Evolutionary conservation across 2,329 filamentous ascomycete species (phyloP).

Genomic region (Ascochyta viciae-villosae): DNA sequence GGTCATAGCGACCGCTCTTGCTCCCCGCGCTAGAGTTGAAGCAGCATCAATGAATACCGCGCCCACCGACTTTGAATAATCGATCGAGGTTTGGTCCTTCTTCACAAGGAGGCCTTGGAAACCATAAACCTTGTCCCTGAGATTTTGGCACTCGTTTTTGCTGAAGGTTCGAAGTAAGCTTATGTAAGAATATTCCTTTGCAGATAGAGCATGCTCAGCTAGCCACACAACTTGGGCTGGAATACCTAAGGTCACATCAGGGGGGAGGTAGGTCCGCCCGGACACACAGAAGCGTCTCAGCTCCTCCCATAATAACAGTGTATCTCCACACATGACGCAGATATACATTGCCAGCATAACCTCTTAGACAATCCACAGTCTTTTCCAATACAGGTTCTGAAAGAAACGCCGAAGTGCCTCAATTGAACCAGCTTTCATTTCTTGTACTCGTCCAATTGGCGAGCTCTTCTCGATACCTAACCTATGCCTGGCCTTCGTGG

Average conservation of each 20-base stretch:
- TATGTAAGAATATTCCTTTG: not conserved
- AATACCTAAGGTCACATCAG: too few relatives aligned
- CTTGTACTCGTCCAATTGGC: not conserved
- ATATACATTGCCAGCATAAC: not conserved
- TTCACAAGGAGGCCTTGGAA: not conserved
- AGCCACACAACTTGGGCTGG: not conserved
- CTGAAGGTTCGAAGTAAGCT: not conserved
- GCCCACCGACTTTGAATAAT: not conserved
- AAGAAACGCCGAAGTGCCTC: not conserved
- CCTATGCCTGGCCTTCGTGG: too few relatives aligned
- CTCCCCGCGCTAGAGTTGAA: too few relatives aligned
- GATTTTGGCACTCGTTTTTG: not conserved
- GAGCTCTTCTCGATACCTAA: not conserved
- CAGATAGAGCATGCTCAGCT: not conserved
- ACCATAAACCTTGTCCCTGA: not conserved
- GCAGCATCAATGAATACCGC: not conserved
- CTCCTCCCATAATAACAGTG: not conserved
- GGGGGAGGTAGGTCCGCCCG: too few relatives aligned
- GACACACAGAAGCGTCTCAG: not conserved
- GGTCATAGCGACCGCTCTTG: too few relatives aligned
- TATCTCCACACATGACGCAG: not conserved
- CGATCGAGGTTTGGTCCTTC: not conserved
- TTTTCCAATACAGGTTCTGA: not conserved
- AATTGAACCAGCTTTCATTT: not conserved
- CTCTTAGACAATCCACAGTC: not conserved